Conservation (phyloP, 2,329 filamentous ascomycete genomes). For the Blastomyces gilchristii region DNA sequence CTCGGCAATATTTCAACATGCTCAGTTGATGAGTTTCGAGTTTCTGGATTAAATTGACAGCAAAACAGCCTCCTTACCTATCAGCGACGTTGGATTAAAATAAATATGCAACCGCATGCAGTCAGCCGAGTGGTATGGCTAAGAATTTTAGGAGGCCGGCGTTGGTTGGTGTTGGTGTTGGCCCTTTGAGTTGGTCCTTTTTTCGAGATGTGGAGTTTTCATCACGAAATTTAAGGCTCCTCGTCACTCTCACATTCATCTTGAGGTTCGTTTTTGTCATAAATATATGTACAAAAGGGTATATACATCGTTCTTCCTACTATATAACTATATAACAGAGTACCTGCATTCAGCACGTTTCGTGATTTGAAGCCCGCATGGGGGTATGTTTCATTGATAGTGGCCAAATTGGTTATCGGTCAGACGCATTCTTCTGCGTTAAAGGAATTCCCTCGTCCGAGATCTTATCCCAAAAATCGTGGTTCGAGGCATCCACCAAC, state of each 20-base stretch:
- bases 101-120: neutral
- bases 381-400: neutral
- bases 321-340: neutral
- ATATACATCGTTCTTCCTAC: neutral
- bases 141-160: neutral
- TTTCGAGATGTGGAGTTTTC: neutral
- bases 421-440: neutral
- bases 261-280: neutral
- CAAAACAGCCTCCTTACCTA: neutral
- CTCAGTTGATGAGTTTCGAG: neutral
- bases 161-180: neutral
- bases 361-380: neutral
- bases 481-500: neutral
- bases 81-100: neutral
- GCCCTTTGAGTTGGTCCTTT: neutral
- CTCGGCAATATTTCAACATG: neutral
- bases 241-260: neutral
- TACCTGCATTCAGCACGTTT: neutral
- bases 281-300: neutral
- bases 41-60: neutral
- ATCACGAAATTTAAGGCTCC: neutral
- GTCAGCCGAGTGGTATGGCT: neutral
- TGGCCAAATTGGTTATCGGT: neutral
- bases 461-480: neutral
- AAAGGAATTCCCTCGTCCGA: neutral